These are phyloP conservation scores for Lachnellula cervina DNA, from an alignment of 2,329 filamentous ascomycete genomes.

Conservation along the genomic window DNA sequence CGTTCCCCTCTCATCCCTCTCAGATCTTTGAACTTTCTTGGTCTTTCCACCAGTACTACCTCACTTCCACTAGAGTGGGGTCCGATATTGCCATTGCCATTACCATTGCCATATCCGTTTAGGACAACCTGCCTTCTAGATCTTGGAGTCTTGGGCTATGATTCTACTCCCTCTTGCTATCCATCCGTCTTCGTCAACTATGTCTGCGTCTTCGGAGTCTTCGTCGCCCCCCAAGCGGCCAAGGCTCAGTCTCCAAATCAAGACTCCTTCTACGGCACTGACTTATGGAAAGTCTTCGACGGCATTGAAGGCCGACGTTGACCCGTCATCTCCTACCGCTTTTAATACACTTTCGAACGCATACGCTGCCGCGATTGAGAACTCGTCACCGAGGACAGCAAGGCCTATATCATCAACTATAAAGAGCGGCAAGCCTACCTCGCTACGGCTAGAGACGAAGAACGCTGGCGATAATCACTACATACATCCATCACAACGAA, in stretches of 20 bases:
- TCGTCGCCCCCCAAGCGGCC: conserved; percentile 37
- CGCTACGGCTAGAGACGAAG: conserved; percentile 28
- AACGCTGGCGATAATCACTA: conserved; percentile 16
- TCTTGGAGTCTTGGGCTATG: conserved; percentile 19
- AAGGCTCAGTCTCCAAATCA: conserved; percentile 53
- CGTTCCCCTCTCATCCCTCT: not conserved
- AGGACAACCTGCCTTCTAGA: not conserved
- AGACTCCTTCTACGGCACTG: conserved; percentile 38
- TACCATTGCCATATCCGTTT: not conserved
- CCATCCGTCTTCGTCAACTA: conserved; percentile 22
- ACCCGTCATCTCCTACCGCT: conserved; percentile 56
- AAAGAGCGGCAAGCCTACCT: conserved; percentile 38
- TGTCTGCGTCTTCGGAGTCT: conserved; percentile 25
- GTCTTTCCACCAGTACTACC: not conserved
- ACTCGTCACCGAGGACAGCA: conserved; percentile 45
- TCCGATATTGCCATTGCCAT: not conserved
- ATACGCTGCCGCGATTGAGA: conserved; percentile 58
- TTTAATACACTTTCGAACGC: conserved; percentile 65
- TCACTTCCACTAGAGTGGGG: conserved; percentile 7
- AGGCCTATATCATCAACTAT: conserved; percentile 28
- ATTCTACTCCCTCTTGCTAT: conserved; percentile 27
- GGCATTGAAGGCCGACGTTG: conserved; percentile 40
- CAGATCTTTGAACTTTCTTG: not conserved
- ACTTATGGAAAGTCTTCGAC: conserved; percentile 39
- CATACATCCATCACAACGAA: conserved; percentile 26